These are phyloP conservation scores for Talaromyces nanjingensis DNA, from an alignment of 495 filamentous ascomycete species.

Conservation along the genomic window DNA sequence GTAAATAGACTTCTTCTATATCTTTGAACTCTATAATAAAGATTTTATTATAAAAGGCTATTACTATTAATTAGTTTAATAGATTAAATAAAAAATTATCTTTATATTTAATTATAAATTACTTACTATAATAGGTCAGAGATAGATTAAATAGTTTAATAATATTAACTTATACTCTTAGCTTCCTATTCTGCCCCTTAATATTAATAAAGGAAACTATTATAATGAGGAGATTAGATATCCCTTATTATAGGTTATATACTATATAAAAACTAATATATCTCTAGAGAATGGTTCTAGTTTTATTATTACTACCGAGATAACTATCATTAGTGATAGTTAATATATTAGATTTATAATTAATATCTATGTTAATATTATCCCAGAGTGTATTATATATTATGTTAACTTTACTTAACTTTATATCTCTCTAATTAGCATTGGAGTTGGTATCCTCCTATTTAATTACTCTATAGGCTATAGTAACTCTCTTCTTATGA, in stretches of 20 bases:
- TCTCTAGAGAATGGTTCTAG: conserved; percentile 3
- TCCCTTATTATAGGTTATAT: not conserved
- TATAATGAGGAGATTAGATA: not conserved
- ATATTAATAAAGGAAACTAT: not conserved
- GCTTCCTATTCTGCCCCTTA: conserved; percentile 1
- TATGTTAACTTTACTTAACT: not conserved
- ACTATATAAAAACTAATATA: conserved; percentile 9
- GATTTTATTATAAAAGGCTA: no score
- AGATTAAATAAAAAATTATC: no score
- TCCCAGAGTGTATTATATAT: not conserved
- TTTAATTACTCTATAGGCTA: not conserved
- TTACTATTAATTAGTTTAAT: no score
- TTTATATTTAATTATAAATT: no score
- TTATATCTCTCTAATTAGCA: not conserved
- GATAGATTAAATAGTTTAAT: no score
- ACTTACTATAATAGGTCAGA: no score
- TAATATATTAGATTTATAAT: conserved; percentile 7
- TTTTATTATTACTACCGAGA: not conserved
- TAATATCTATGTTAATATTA: not conserved
- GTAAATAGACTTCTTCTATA: no score
- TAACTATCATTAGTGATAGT: conserved; percentile 7
- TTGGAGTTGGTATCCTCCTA: not conserved
- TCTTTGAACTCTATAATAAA: no score
- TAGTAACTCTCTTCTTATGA: not conserved
- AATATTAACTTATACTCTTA: no score